phyloP scores from a whole-genome alignment of 2,329 filamentous ascomycete species.

The Colletotrichum cereale region DNA sequence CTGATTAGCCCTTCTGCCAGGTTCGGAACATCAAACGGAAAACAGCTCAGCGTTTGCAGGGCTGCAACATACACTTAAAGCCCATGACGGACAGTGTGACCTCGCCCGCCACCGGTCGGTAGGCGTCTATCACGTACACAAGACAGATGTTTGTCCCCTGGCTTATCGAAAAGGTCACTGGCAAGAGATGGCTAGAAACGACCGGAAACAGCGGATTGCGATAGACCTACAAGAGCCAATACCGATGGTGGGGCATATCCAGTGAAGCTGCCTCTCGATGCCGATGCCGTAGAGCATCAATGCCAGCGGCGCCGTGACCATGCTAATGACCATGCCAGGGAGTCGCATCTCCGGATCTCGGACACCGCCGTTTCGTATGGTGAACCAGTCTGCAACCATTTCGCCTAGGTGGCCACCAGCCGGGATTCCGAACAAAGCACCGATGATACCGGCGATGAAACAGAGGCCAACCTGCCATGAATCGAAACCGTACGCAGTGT shows the following conservation, averaged over 20 bases:
- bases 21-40: conserved; percentile 13
- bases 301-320: conserved; percentile 62
- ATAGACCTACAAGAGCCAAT: conserved; percentile 62
- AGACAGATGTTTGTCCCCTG: conserved; percentile 68
- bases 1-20: conserved; percentile 20
- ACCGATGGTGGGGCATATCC: conserved; percentile 68
- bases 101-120: conserved; percentile 69
- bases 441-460: conserved; percentile 62
- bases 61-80: conserved; percentile 63
- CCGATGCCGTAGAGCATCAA: conserved; percentile 62
- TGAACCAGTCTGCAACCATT: conserved; percentile 61
- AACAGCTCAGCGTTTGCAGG: background rate
- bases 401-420: conserved; percentile 63
- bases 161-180: conserved; percentile 68
- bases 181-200: conserved; percentile 22
- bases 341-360: conserved; percentile 72
- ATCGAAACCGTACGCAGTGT: conserved; percentile 56
- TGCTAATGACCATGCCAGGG: conserved; percentile 63
- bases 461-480: conserved; percentile 63
- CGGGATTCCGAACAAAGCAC: conserved; percentile 62
- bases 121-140: conserved; percentile 69
- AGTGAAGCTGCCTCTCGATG: conserved; percentile 60
- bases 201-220: background rate
- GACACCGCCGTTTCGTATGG: conserved; percentile 65
- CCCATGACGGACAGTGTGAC: conserved; percentile 64